Evolutionary conservation across 2,329 filamentous ascomycete genomes (phyloP).

Genomic region (Fusarium agapanthi): DNA sequence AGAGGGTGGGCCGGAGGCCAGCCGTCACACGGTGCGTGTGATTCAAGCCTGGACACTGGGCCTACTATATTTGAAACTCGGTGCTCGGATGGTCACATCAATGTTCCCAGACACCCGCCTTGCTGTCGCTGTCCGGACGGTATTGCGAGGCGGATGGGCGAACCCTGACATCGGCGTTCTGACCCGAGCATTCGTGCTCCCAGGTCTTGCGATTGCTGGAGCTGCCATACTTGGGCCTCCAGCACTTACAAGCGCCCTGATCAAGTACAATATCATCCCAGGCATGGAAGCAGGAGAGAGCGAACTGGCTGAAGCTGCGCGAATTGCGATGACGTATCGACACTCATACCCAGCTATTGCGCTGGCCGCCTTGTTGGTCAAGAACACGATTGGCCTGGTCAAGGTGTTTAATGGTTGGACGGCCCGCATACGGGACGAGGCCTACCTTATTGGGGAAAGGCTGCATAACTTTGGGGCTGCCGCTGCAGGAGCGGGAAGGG

Average conservation of each 20-base stretch:
- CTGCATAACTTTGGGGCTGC: conserved; percentile 86
- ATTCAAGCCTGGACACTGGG: conserved; percentile 96
- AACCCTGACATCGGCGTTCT: conserved; percentile 81
- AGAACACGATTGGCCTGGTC: conserved; percentile 59
- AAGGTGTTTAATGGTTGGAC: conserved; percentile 79
- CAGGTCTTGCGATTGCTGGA: conserved; percentile 69
- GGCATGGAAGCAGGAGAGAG: conserved; percentile 28
- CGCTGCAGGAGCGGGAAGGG: conserved; percentile 49
- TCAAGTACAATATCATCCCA: conserved; percentile 38
- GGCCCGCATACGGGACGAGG: conserved; percentile 86
- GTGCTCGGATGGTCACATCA: conserved; percentile 72
- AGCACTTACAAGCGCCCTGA: conserved; percentile 56
- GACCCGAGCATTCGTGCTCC: conserved; percentile 87
- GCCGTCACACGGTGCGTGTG: conserved; percentile 78
- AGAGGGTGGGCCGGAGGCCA: conserved; percentile 39
- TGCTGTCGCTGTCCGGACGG: conserved; percentile 76
- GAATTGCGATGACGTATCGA: conserved; percentile 56
- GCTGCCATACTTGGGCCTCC: conserved; percentile 73
- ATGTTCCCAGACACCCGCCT: conserved; percentile 75
- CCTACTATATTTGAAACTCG: conserved; percentile 87
- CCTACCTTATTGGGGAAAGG: conserved; percentile 93
- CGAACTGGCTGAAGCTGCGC: conserved; percentile 42
- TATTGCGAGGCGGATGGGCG: conserved; percentile 78
- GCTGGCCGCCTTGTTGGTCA: conserved; percentile 56
- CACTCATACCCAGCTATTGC: conserved; percentile 75